phyloP scores from a whole-genome alignment of 2,329 filamentous ascomycete genomes.

The Calonectria leucothoes region DNA sequence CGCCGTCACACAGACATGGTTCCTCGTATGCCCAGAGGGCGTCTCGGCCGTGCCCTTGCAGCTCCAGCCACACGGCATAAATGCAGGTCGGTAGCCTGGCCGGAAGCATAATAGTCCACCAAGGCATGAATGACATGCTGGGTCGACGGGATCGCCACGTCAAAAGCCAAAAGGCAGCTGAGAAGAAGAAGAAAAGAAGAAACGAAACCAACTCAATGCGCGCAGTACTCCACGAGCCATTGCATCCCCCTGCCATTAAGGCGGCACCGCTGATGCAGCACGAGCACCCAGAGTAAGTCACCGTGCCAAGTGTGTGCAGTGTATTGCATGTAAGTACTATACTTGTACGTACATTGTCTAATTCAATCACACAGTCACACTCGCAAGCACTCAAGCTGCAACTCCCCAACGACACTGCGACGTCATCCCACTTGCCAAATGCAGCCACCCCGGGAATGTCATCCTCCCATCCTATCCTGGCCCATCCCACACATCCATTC shows the following conservation, averaged over 20 bases:
- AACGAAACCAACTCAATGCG: neutral
- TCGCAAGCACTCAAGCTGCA: neutral
- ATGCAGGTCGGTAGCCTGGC: neutral
- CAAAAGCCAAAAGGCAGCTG: neutral
- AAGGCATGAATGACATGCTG: neutral
- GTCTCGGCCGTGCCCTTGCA: neutral
- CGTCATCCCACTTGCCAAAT: conserved; percentile 10
- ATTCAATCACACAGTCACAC: neutral
- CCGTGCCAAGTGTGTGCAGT: neutral
- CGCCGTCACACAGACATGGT: neutral
- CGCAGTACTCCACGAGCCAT: neutral
- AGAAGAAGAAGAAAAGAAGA: neutral
- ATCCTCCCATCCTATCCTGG: conserved; percentile 1
- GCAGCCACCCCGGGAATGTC: conserved; percentile 11
- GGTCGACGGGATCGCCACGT: neutral
- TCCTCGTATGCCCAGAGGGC: neutral
- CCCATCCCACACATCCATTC: conserved; percentile 2
- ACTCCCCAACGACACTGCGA: neutral
- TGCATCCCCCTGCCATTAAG: neutral
- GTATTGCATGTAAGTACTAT: no score
- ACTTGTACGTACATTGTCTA: neutral
- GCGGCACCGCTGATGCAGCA: neutral
- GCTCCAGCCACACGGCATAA: neutral
- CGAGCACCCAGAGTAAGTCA: neutral
- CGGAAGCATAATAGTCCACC: neutral